Conservation (phyloP, 2,329 filamentous ascomycete species). For the Fonsecaea erecta region DNA sequence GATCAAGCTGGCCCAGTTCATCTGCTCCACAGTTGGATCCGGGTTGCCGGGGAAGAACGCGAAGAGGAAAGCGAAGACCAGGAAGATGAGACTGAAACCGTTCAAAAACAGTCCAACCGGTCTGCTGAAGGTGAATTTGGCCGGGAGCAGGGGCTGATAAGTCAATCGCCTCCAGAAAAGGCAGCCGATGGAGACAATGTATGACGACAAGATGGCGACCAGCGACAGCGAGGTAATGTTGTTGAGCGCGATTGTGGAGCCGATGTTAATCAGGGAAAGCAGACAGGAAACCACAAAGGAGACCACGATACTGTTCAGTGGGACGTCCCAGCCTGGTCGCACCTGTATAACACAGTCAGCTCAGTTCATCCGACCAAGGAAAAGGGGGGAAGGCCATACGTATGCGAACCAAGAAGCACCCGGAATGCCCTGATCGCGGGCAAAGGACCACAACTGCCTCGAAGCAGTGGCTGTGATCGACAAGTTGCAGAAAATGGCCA, state of each 20-base stretch:
- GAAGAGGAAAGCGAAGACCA: constrained; percentile 37
- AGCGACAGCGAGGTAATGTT: constrained; percentile 49
- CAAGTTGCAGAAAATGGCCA: constrained; percentile 41
- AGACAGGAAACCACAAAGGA: constrained; percentile 53
- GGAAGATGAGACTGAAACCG: constrained; percentile 40
- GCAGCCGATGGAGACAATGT: constrained; percentile 46
- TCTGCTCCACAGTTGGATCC: constrained; percentile 31
- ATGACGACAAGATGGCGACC: constrained; percentile 47
- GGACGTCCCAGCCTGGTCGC: constrained; percentile 35
- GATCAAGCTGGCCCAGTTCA: constrained; percentile 42
- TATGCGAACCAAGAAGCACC: constrained; percentile 39
- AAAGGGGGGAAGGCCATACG: constrained; percentile 27
- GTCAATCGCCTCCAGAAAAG: constrained; percentile 45
- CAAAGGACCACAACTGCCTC: constrained; percentile 48
- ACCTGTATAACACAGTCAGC: constrained; percentile 20
- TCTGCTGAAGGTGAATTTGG: constrained; percentile 47
- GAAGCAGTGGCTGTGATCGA: constrained; percentile 46
- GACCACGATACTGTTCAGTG: constrained; percentile 43
- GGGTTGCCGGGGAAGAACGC: constrained; percentile 40
- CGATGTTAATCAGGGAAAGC: constrained; percentile 45
- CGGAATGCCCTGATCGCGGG: constrained; percentile 49
- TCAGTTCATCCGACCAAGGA: neutral
- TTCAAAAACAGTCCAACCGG: constrained; percentile 48
- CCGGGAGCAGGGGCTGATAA: constrained; percentile 42
- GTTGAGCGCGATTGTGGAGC: constrained; percentile 47